phyloP scores from a whole-genome alignment of 768 basidiomycete species.

The Auriscalpium microsporum region DNA sequence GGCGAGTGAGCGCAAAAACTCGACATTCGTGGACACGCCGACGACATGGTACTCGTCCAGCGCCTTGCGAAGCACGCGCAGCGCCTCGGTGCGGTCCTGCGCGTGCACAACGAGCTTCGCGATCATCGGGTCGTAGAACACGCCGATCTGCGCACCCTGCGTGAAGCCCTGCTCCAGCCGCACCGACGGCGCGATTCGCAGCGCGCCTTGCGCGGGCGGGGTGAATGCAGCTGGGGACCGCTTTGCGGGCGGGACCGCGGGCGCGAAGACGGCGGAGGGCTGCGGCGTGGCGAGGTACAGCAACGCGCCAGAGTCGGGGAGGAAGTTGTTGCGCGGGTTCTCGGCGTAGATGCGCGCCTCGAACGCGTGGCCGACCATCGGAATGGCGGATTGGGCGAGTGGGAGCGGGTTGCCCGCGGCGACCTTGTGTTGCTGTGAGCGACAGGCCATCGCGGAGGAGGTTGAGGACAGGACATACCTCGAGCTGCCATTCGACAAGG shows the following conservation, averaged over 20 bases:
- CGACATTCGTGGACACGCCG: conserved; percentile 86
- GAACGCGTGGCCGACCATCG: conserved; percentile 86
- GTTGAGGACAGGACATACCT: conserved; percentile 33
- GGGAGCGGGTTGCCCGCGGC: conserved; percentile 85
- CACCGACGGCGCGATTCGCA: conserved; percentile 45
- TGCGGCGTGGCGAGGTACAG: conserved; percentile 74
- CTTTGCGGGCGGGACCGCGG: conserved; percentile 27
- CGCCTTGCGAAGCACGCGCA: conserved; percentile 71
- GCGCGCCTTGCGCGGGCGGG: conserved; percentile 10
- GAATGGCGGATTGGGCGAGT: conserved; percentile 66
- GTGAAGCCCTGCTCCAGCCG: conserved; percentile 89
- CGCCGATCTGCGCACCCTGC: conserved; percentile 72
- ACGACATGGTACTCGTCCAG: conserved; percentile 86
- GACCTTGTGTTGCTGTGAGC: conserved; percentile 36
- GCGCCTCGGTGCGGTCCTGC: conserved; percentile 71
- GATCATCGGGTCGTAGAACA: conserved; percentile 90
- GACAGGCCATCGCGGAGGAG: not conserved
- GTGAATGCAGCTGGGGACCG: not conserved
- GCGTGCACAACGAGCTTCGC: conserved; percentile 89
- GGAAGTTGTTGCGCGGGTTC: conserved; percentile 86
- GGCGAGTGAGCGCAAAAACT: conserved; percentile 74
- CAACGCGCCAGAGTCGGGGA: conserved; percentile 83
- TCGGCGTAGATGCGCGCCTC: conserved; percentile 96
- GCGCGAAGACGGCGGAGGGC: conserved; percentile 64
- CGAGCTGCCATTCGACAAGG: conserved; percentile 92